Base-by-base conservation (phyloP, 2,329 filamentous ascomycete genomes). In the Colletotrichum limetticola region DNA sequence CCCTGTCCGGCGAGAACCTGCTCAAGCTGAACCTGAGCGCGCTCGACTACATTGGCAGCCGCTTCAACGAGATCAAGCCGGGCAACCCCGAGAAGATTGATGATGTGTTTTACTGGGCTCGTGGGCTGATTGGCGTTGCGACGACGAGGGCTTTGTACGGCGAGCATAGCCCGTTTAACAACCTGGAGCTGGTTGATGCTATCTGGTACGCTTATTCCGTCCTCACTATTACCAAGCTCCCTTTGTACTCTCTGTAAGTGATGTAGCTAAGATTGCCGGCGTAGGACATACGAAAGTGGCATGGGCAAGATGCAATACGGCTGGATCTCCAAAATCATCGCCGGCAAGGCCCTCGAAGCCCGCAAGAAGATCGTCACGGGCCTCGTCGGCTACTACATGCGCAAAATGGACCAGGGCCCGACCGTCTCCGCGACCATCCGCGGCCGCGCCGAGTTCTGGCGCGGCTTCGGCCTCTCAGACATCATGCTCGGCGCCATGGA, bases 71-170 rank as follows among this genome's bases (percentile, higher is more conserved):
- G 2, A 67, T 80, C 14, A 64, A 7, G 24, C 37, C 24, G 7
- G 72, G 16, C 9, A 19, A 1, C 8, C 30, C 62, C 8, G 65
- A 76, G 0, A 75, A 75, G 0, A 72, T 81, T 42, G 62, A 78
- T 3, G 76, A 83, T n/a, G 63, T 86, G 1, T 86, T 79, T 67
- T 35, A 77, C 1, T 87, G 84, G 84, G 57, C 85, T 2, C 79
- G 82, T 4, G 68, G 82, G 1, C 71, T 81, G 3, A 79, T 86
- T 60, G 83, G 83, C 2, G 70, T 80, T 7, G 83, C 84, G 0
- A 84, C 83, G 0, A 78, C 79, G 16, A 74, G 79, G 16, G 81
- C 82, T 0, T 75, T 89, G 26, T 86, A 82, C 59, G 86, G 87
- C 4, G 79, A 82, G 0, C 75, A 84, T 8, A 87, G 86, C 66